Evolutionary conservation across 768 basidiomycete species (phyloP).

Genomic region (Rhodosporidiobolus sp.): DNA sequence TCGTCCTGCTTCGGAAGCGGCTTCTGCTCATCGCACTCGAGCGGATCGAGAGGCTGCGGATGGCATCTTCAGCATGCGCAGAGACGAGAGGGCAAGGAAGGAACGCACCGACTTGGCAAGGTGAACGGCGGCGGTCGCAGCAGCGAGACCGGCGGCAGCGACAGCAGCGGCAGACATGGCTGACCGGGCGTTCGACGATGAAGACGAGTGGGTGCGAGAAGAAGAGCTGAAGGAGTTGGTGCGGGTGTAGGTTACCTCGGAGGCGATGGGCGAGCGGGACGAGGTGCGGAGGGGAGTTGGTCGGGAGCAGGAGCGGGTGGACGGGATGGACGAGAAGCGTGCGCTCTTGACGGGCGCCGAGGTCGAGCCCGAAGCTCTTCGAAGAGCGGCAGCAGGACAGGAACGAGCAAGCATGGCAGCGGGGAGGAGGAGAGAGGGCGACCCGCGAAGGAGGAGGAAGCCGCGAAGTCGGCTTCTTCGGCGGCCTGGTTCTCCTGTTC

Average conservation of each 20-base stretch:
- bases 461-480: not conserved
- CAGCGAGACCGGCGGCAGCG: slow-evolving; percentile 12
- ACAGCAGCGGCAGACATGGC: not conserved
- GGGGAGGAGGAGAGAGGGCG: not conserved
- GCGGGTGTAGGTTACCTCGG: not conserved
- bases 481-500: not conserved
- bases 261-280: not conserved
- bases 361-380: not conserved
- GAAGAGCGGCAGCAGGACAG: not conserved
- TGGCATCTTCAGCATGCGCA: not conserved
- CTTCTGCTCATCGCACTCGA: slow-evolving; percentile 3
- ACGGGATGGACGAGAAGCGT: not conserved
- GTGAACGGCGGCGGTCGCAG: slow-evolving; percentile 8
- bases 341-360: not conserved
- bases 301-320: too few species aligned
- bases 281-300: too few species aligned
- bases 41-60: slow-evolving; percentile 5
- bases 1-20: not conserved
- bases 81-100: too few species aligned
- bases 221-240: not conserved
- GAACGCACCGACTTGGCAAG: slow-evolving; percentile 10
- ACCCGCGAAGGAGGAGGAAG: not conserved
- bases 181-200: not conserved
- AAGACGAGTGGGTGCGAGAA: not conserved
- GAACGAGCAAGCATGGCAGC: not conserved